Evolutionary conservation across 768 basidiomycete species (phyloP).

Genomic region (Rhodotorula graminis): DNA sequence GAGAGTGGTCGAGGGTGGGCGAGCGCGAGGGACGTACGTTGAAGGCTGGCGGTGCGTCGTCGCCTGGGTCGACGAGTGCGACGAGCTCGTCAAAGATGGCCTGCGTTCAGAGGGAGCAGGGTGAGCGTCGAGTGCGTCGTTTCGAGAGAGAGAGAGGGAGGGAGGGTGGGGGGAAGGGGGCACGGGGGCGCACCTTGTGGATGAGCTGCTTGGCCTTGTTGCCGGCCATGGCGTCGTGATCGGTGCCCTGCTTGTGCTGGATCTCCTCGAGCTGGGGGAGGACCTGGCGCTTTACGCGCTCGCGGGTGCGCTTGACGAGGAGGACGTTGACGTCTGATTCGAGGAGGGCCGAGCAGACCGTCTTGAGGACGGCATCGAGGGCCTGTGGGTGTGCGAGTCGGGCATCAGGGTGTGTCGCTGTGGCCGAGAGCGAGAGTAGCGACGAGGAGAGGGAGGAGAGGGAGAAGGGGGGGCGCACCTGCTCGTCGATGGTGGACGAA

Average conservation of each 20-base stretch:
- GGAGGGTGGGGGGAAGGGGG: neutral
- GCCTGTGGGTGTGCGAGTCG: constrained; percentile 55
- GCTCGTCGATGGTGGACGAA: constrained; percentile 79
- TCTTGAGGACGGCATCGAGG: constrained; percentile 87
- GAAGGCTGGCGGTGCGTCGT: constrained; percentile 57
- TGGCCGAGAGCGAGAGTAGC: neutral
- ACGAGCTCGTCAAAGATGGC: constrained; percentile 97
- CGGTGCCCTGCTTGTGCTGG: constrained; percentile 26
- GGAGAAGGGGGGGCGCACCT: neutral
- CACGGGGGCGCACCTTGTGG: constrained; percentile 64
- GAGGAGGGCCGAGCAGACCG: constrained; percentile 85
- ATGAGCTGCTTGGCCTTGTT: constrained; percentile 82
- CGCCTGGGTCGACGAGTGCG: constrained; percentile 86
- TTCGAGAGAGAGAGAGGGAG: too few relatives aligned
- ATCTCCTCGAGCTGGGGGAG: constrained; percentile 68
- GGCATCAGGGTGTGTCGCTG: neutral
- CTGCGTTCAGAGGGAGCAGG: constrained; percentile 51
- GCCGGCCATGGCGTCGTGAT: constrained; percentile 55
- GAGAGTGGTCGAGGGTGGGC: neutral
- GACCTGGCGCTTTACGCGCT: constrained; percentile 85
- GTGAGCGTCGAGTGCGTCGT: too few relatives aligned
- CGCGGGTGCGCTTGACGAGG: constrained; percentile 76
- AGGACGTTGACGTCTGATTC: constrained; percentile 99
- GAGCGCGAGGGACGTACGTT: constrained; percentile 46
- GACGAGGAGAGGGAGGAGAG: neutral